phyloP scores from a whole-genome alignment of 208 protist species.

The Leishmania amazonensis region DNA sequence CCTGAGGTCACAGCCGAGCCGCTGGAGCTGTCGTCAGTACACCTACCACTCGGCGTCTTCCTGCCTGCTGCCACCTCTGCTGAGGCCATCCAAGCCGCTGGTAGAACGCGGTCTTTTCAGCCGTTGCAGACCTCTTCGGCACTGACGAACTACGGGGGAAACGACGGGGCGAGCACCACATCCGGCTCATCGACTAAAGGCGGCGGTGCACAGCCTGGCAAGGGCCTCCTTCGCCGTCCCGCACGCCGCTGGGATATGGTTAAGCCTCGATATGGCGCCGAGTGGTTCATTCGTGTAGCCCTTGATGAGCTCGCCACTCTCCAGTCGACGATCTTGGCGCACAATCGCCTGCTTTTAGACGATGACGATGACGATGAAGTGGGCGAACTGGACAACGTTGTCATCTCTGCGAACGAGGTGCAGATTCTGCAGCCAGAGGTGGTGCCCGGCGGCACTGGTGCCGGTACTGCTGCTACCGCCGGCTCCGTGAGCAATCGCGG shows the following conservation, averaged over 20 bases:
- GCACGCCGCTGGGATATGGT: slow-evolving; percentile 7
- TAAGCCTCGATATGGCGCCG: slow-evolving; percentile 36
- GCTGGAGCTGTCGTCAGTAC: slow-evolving; percentile 20
- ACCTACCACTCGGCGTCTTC: not conserved
- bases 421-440: slow-evolving; percentile 48
- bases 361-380: slow-evolving; percentile 30
- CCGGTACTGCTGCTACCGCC: not conserved
- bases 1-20: slow-evolving; percentile 43
- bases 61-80: slow-evolving; percentile 9
- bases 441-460: not conserved
- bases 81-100: not conserved
- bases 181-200: not conserved
- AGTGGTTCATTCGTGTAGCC: slow-evolving; percentile 41
- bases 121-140: not conserved
- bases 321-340: slow-evolving; percentile 40
- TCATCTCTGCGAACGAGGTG: slow-evolving; percentile 48
- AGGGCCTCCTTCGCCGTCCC: not conserved
- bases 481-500: too few relatives aligned
- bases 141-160: not conserved
- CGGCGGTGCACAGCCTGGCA: not conserved
- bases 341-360: slow-evolving; percentile 22
- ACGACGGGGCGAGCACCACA: not conserved
- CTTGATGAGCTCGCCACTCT: slow-evolving; percentile 45
- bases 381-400: slow-evolving; percentile 27
- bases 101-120: slow-evolving; percentile 7